Percentiles rank a stretch among this genome's conserved stretches.
These are phyloP conservation scores for Orbilia quercus DNA, from an alignment of 2,329 filamentous ascomycete species.

Conservation along the genomic window DNA sequence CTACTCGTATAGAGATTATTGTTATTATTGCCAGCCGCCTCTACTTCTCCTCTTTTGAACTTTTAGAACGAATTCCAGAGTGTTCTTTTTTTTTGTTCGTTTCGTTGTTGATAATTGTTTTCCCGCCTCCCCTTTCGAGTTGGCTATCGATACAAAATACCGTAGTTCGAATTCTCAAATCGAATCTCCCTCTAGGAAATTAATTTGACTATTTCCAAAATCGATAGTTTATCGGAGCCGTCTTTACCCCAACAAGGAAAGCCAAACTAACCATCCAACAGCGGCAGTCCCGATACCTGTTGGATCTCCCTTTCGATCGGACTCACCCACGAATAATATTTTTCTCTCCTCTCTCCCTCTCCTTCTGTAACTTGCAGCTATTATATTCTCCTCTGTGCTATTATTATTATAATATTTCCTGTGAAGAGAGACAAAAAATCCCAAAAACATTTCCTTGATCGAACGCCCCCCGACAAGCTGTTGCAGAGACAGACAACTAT, in stretches of 20 bases:
- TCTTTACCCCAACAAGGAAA: background rate
- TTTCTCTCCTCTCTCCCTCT: slow-evolving; percentile 8
- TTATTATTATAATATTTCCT: slow-evolving; percentile 3
- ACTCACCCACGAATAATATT: slow-evolving; percentile 12
- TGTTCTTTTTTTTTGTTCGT: too few relatives aligned
- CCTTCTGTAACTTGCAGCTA: background rate
- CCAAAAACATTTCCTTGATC: slow-evolving; percentile 21
- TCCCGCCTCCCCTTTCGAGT: slow-evolving; percentile 38
- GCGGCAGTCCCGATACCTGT: slow-evolving; percentile 35
- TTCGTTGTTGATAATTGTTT: slow-evolving; percentile 7
- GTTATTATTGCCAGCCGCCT: slow-evolving; percentile 6
- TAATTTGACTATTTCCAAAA: slow-evolving; percentile 6
- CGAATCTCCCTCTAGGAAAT: too few relatives aligned
- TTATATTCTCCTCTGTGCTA: slow-evolving; percentile 8
- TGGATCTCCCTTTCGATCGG: slow-evolving; percentile 15
- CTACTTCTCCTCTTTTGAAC: slow-evolving; percentile 2
- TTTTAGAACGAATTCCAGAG: too few relatives aligned
- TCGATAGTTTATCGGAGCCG: slow-evolving; percentile 11
- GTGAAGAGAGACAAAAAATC: background rate
- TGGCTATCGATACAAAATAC: slow-evolving; percentile 4
- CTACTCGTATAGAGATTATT: slow-evolving; percentile 8
- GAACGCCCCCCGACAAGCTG: too few relatives aligned
- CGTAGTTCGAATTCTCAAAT: background rate
- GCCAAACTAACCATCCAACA: slow-evolving; percentile 13
- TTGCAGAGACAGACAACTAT: too few relatives aligned